These are phyloP conservation scores for Colletotrichum spinosum DNA, from an alignment of 2,329 filamentous ascomycete genomes.

Conservation along the genomic window DNA sequence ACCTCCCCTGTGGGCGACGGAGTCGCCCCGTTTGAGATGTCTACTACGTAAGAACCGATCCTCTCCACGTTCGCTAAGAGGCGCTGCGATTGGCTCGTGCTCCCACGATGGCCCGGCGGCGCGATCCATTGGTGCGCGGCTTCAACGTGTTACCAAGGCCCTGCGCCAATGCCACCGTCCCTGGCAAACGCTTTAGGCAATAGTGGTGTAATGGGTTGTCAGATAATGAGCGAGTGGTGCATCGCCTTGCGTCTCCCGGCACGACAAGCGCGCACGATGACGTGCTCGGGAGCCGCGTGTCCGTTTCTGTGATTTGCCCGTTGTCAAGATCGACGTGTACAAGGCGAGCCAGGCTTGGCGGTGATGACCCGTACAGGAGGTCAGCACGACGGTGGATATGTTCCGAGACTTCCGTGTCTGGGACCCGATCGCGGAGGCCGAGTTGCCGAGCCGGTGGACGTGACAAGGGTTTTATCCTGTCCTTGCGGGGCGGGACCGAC, in stretches of 20 bases:
- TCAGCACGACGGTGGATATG: neutral
- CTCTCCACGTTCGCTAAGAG: slow-evolving; percentile 26
- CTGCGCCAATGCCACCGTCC: slow-evolving; percentile 19
- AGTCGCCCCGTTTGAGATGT: too few species aligned
- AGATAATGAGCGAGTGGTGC: slow-evolving; percentile 7
- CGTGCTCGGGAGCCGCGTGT: slow-evolving; percentile 14
- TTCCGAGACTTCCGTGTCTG: slow-evolving; percentile 4
- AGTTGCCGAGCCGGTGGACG: slow-evolving; percentile 10
- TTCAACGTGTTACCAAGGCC: slow-evolving; percentile 5
- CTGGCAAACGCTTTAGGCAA: slow-evolving; percentile 18
- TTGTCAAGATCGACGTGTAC: slow-evolving; percentile 7
- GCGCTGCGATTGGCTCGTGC: slow-evolving; percentile 27
- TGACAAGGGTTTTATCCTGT: neutral
- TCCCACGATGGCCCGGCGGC: slow-evolving; percentile 28
- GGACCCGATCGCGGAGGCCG: slow-evolving; percentile 7
- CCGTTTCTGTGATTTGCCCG: slow-evolving; percentile 1
- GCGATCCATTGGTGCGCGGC: slow-evolving; percentile 32
- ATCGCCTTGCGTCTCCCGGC: slow-evolving; percentile 1
- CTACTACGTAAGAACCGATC: neutral
- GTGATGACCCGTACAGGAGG: neutral
- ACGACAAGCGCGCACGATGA: slow-evolving; percentile 20
- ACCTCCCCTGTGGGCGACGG: too few species aligned
- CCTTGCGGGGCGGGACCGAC: too few species aligned
- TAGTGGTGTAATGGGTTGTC: slow-evolving; percentile 4
- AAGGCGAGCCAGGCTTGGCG: slow-evolving; percentile 10